Conservation (phyloP, 352 stramenopile species). For the Pythium coloratum region DNA sequence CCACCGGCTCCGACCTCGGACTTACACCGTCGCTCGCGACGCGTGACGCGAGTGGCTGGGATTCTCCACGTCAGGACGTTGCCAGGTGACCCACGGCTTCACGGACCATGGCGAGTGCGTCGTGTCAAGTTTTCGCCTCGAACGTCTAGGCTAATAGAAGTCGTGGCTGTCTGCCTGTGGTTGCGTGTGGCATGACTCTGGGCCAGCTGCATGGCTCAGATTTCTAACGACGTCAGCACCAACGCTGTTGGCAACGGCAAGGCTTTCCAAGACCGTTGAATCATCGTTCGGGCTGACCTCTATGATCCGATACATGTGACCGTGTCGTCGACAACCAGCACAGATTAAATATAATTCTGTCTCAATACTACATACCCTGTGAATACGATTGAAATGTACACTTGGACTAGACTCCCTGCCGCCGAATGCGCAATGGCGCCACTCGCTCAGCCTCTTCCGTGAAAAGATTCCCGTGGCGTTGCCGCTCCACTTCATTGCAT, state of each 20-base stretch:
- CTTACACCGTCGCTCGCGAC: too few relatives aligned
- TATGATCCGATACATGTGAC: neutral
- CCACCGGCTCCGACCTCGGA: too few relatives aligned
- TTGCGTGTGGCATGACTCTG: neutral
- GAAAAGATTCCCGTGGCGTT: constrained; percentile 2
- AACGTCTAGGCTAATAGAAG: too few relatives aligned
- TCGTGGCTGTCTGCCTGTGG: too few relatives aligned
- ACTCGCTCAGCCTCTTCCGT: neutral
- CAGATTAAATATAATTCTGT: neutral
- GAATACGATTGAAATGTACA: neutral
- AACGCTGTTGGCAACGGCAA: neutral
- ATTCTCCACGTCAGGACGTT: too few relatives aligned
- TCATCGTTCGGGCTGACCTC: neutral
- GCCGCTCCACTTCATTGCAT: neutral
- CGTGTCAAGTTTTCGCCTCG: too few relatives aligned
- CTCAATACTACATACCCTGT: constrained; percentile 4
- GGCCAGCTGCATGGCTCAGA: neutral
- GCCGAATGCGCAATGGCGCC: neutral
- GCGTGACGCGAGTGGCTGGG: too few relatives aligned
- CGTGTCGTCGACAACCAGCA: neutral
- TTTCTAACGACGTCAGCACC: neutral
- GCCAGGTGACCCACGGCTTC: too few relatives aligned
- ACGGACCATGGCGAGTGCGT: too few relatives aligned
- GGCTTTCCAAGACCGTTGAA: neutral
- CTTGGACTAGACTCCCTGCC: neutral